Base-by-base conservation (phyloP, 1,284 basidiomycete genomes). In the Leccinum pallidistipes region DNA sequence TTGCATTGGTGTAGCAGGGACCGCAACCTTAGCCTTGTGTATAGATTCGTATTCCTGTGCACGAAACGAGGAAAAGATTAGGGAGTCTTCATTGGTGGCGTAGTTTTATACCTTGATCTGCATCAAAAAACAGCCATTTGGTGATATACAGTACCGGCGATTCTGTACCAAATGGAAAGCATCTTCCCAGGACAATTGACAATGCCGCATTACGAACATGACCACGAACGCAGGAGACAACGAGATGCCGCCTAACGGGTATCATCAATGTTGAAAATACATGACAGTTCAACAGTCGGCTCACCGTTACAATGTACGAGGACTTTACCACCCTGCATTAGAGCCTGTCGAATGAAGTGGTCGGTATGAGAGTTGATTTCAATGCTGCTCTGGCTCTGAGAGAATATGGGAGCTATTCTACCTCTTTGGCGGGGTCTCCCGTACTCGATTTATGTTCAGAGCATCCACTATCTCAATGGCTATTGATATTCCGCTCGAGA, bases 221-320 rank as follows among this genome's bases (percentile, higher is more conserved):
- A 95, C 90, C 34, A 95, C 92, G 60, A 96, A 94, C 0, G 93
- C 86, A 0, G 94, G 93, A 0, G 92, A 92, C 11, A 94, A 81
- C 58, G 90, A 90, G 69, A 95, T 96, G 2, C 94, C 94, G 55
- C 92, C 92, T 94, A 57, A 43, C 36, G 55, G 10, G 57, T n/a
- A 49, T 24, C 43, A 60, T 53, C 16, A 16, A 34, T 55, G 45
- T 45, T 27, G 18, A 56, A 9, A 34, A 55, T 47, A 27, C 32
- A 58, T 24, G 29, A 8, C n/a, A 12, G 12, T 52, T 34, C 3
- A 45, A 36, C 47, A 47, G 43, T 3, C 11, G 24, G 73, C 84
- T 63, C 66, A 91, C 94, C 94, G 66, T 95, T 95, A 74, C 94
- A 96, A 73, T 96, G 94, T 1, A 95, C 94, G 6, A 96, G 83